Evolutionary conservation across 2,329 filamentous ascomycete species (phyloP).

Genomic region (Penicillium oxalicum): DNA sequence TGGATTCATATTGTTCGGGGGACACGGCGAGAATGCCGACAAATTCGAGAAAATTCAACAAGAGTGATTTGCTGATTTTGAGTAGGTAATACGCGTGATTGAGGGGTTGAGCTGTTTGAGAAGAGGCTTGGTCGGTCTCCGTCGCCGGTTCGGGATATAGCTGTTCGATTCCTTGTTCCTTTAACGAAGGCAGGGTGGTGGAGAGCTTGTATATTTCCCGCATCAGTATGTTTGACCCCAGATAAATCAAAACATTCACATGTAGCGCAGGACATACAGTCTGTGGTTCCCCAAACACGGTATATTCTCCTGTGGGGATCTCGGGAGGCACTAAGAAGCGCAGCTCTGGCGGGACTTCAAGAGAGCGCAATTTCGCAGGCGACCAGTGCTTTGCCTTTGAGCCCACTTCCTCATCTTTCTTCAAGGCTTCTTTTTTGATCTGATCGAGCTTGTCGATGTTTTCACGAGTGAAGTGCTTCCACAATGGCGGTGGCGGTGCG

Average conservation of each 20-base stretch:
- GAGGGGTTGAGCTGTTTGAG: conserved; percentile 35
- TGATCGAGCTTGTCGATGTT: conserved; percentile 59
- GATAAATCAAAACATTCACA: background rate
- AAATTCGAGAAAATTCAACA: conserved; percentile 85
- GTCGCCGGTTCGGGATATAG: conserved; percentile 53
- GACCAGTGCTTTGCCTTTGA: conserved; percentile 29
- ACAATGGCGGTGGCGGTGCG: conserved; percentile 84
- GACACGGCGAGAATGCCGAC: conserved; percentile 64
- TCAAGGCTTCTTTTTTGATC: conserved; percentile 39
- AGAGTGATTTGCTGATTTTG: conserved; percentile 71
- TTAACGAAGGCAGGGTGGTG: conserved; percentile 60
- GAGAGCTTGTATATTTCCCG: conserved; percentile 34
- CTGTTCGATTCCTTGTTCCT: conserved; percentile 64
- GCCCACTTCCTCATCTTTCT: conserved; percentile 24
- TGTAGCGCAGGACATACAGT: conserved; percentile 38
- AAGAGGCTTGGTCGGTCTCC: conserved; percentile 48
- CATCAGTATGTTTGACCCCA: conserved; percentile 3
- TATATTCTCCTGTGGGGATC: conserved; percentile 67
- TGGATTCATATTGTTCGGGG: conserved; percentile 61
- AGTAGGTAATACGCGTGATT: conserved; percentile 60
- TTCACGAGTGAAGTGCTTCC: conserved; percentile 74
- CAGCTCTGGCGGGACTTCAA: conserved; percentile 62
- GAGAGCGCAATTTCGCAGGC: conserved; percentile 28
- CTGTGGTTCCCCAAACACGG: conserved; percentile 65
- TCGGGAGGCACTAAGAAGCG: conserved; percentile 73